A percentile compares a stretch with the other conserved stretches of the same genome.
phyloP scores from a whole-genome alignment of 495 filamentous ascomycete species.

The Neurospora hispaniola region DNA sequence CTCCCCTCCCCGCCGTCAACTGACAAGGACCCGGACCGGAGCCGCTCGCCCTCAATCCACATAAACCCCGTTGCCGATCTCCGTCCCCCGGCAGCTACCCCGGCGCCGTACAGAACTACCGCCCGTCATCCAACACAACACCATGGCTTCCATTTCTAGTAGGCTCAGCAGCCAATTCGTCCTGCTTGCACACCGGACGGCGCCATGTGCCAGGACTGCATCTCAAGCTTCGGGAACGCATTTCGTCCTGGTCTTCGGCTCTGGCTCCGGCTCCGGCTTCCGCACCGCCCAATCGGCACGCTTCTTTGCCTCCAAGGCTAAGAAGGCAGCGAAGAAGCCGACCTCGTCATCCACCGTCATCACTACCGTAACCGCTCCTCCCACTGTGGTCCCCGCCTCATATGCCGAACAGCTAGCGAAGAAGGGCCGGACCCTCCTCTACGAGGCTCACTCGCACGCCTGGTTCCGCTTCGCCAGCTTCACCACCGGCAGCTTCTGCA shows the following conservation, averaged over 20 bases:
- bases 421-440: conserved; percentile 41
- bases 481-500: conserved; percentile 43
- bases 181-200: conserved; percentile 7
- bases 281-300: not conserved
- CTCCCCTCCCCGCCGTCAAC: not conserved
- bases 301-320: not conserved
- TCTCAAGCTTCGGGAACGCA: not conserved
- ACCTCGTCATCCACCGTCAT: not conserved
- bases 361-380: not conserved
- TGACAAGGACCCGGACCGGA: not conserved
- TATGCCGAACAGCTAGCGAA: conserved; percentile 36
- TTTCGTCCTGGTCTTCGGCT: not conserved
- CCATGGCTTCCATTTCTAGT: conserved; percentile 17
- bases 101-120: not conserved
- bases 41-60: not conserved
- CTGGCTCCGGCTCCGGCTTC: not conserved
- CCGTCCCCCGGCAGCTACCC: not conserved
- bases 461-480: conserved; percentile 48
- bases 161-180: conserved; percentile 8
- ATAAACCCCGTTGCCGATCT: not conserved
- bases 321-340: conserved; percentile 6
- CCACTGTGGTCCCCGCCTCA: conserved; percentile 4
- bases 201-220: conserved; percentile 6
- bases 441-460: conserved; percentile 50
- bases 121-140: not conserved